phyloP scores from a whole-genome alignment of 495 filamentous ascomycete genomes.

The Lepraria neglecta region DNA sequence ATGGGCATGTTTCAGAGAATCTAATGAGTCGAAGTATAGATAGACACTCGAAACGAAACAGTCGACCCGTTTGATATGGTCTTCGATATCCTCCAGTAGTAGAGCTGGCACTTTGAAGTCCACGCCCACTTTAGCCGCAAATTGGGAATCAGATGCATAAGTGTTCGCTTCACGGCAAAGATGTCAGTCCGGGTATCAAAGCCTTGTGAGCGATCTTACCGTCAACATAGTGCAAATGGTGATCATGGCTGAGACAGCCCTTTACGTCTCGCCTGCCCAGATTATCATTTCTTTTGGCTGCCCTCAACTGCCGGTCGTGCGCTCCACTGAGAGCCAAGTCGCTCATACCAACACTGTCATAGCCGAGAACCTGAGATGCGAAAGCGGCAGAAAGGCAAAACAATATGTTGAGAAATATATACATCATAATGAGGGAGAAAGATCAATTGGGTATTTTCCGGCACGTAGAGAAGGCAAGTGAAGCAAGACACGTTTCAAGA shows the following conservation, averaged over 20 bases:
- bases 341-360: background rate
- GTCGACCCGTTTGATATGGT: conserved; percentile 24
- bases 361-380: background rate
- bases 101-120: conserved; percentile 28
- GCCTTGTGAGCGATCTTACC: conserved; percentile 6
- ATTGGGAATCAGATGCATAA: conserved; percentile 14
- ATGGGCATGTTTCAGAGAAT: conserved; percentile 6
- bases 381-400: background rate
- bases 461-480: background rate
- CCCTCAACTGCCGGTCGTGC: conserved; percentile 15
- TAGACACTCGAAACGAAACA: conserved; percentile 24
- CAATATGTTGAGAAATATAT: background rate
- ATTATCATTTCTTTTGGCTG: conserved; percentile 9
- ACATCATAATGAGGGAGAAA: background rate
- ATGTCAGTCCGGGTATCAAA: background rate
- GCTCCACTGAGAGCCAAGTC: background rate
- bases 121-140: conserved; percentile 24
- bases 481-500: background rate
- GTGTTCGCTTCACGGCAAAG: background rate
- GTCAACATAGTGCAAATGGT: conserved; percentile 24
- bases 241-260: conserved; percentile 19
- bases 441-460: background rate
- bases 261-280: conserved; percentile 13
- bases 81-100: conserved; percentile 29
- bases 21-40: conserved; percentile 20